Percentiles rank a stretch among this genome's conserved stretches.
These are phyloP conservation scores for Musa balbisiana DNA, from an alignment of 202 grass and related monocot genomes.

Conservation along the genomic window DNA sequence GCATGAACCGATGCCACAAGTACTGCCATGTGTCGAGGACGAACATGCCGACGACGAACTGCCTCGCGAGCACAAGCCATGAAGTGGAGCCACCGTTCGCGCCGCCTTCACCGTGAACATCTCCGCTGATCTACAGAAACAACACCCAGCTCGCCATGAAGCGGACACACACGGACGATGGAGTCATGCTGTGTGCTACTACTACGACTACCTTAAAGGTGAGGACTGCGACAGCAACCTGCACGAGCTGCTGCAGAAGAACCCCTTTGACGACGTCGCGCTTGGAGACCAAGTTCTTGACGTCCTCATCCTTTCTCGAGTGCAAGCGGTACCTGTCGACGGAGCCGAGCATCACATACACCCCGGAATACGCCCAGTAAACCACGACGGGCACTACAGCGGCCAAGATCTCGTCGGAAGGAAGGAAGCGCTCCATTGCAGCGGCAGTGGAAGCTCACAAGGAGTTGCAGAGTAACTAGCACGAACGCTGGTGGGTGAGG, in stretches of 20 bases:
- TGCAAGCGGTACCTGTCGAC: conserved; percentile 35
- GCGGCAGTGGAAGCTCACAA: too few relatives aligned
- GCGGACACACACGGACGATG: too few relatives aligned
- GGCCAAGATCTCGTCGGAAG: conserved; percentile 67
- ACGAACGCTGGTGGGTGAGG: too few relatives aligned
- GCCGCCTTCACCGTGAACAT: conserved; percentile 21
- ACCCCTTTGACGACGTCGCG: conserved; percentile 53
- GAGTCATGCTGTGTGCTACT: too few relatives aligned
- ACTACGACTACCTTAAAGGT: conserved; percentile 50
- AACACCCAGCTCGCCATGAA: too few relatives aligned
- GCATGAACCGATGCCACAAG: conserved; percentile 90
- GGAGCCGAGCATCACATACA: conserved; percentile 52
- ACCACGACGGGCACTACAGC: conserved; percentile 69
- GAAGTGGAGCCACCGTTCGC: conserved; percentile 35
- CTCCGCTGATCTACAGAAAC: conserved; percentile 40
- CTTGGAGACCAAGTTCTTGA: conserved; percentile 61
- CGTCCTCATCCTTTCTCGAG: too few relatives aligned
- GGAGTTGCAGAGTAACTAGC: too few relatives aligned
- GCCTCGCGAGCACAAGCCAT: conserved; percentile 30
- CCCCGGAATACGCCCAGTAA: conserved; percentile 74
- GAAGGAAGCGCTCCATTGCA: too few relatives aligned
- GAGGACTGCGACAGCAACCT: conserved; percentile 53
- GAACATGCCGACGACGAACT: conserved; percentile 57
- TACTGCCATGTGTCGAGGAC: conserved; percentile 93
- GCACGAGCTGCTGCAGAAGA: conserved; percentile 68